Evolutionary conservation across 2,329 filamentous ascomycete species (phyloP), one percentile per base, ranked within the genome.

Genomic region (Raffaelea deltoideospora): DNA sequence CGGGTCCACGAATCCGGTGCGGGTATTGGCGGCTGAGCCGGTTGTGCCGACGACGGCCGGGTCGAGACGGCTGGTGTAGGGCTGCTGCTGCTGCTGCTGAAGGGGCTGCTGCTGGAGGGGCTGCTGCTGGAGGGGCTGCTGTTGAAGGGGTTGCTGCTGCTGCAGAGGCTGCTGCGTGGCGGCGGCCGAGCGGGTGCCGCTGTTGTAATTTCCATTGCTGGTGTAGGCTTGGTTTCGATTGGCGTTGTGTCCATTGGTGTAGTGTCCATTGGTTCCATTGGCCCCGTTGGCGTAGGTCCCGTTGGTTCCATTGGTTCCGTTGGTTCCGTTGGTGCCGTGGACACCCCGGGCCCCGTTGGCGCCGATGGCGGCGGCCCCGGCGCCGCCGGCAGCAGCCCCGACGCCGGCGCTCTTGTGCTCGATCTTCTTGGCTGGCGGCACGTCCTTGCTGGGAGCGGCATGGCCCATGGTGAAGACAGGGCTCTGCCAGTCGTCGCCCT

Each of bases 401-500:
- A 11, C 21, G 30, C 31, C 14, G 22, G 39, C 30, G 29, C 18
- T 42, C 58, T 72, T 74, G 41, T 60, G 60, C 40, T 59, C 55
- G 11, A 75, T 58, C 39, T 58, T 53, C 19, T 69, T 69, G 3
- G 67, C 61, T n/a, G 51, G 53, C 2, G 87, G 86, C 31, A 95
- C 68, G 50, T 80, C 72, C 19, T 60, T 67, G 30, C 82, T 85
- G 59, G 79, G 76, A 38, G 71, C 65, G 10, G 87, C 86, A 31
- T 63, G 70, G 33, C 90, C 88, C 48, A 96, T 79, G 41, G 75
- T 79, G 65, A 98, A 98, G 50, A 98, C 76, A 10, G 88, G 85
- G 42, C 82, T 92, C 66, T 94, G 80, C 90, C 90, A 98, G 57
- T 76, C 79, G 38, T 94, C 82, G 36, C 90, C 90, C 72, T 90